Percentiles rank a stretch among this genome's conserved stretches.
phyloP scores from a whole-genome alignment of 2,329 filamentous ascomycete genomes.

The Alternaria sp. region DNA sequence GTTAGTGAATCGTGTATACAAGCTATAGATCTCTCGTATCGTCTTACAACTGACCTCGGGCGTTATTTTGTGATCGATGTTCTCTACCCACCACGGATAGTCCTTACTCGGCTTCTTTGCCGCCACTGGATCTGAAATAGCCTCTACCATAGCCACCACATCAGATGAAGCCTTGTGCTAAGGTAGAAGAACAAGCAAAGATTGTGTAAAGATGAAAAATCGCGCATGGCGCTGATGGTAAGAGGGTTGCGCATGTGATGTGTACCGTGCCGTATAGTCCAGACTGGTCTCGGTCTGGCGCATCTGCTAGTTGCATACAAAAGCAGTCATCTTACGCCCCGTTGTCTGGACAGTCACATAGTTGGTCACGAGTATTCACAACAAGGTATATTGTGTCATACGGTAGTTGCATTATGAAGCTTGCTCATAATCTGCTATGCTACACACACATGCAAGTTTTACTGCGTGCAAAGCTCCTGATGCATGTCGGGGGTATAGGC shows the following conservation, averaged over 20 bases:
- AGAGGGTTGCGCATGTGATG: not conserved
- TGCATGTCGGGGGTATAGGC: too few relatives aligned
- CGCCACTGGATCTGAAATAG: not conserved
- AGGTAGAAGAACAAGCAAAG: not conserved
- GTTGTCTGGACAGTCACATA: fast-evolving
- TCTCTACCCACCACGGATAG: not conserved
- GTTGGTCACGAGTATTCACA: not conserved
- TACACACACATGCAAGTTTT: too few relatives aligned
- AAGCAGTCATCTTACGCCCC: not conserved
- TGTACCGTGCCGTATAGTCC: fast-evolving
- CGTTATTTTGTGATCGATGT: not conserved
- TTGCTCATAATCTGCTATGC: not conserved
- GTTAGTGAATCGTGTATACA: not conserved
- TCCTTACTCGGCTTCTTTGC: not conserved
- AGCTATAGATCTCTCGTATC: not conserved
- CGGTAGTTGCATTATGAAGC: not conserved
- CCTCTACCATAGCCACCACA: not conserved
- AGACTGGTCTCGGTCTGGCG: not conserved
- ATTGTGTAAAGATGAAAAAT: not conserved
- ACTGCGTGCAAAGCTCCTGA: too few relatives aligned
- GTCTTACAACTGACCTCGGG: not conserved
- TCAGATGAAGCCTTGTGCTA: not conserved
- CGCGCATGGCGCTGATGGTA: too few relatives aligned
- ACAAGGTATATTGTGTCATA: too few relatives aligned
- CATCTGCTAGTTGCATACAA: not conserved